Percentiles rank a stretch among this genome's conserved stretches.
phyloP scores from a whole-genome alignment of 73 alveolate species.

The Stentor roeselii region DNA sequence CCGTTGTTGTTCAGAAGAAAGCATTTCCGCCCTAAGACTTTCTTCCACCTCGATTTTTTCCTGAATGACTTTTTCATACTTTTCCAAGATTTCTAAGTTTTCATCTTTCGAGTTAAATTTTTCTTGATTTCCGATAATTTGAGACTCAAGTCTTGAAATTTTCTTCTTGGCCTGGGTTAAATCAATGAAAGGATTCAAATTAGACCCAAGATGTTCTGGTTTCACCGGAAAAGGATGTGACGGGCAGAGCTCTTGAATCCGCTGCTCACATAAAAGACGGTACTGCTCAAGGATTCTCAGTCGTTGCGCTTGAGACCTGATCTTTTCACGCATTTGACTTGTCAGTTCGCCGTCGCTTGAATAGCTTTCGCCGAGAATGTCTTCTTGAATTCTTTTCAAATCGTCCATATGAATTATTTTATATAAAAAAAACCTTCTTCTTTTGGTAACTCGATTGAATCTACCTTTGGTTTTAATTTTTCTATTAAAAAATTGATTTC shows the following conservation, averaged over 20 bases:
- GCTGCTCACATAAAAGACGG: slow-evolving; percentile 61
- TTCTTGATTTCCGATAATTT: slow-evolving; percentile 33
- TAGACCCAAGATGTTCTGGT: slow-evolving; percentile 55
- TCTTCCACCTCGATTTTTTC: slow-evolving; percentile 20
- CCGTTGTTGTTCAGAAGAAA: slow-evolving; percentile 58
- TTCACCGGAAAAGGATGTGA: slow-evolving; percentile 70
- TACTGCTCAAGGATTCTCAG: slow-evolving; percentile 62
- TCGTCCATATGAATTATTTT: too few species aligned
- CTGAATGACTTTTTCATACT: slow-evolving; percentile 7
- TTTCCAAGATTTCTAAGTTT: slow-evolving; percentile 38
- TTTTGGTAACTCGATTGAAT: neutral
- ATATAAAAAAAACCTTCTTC: too few species aligned
- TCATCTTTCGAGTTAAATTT: slow-evolving; percentile 31
- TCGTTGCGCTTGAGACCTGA: slow-evolving; percentile 70
- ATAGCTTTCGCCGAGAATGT: neutral
- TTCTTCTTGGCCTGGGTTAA: neutral
- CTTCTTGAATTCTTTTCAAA: neutral
- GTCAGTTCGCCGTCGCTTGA: slow-evolving; percentile 27
- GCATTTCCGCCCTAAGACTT: slow-evolving; percentile 40
- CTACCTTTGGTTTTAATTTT: neutral
- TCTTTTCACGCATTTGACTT: slow-evolving; percentile 67
- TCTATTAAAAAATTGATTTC: neutral
- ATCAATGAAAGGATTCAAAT: slow-evolving; percentile 19
- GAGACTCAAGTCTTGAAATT: slow-evolving; percentile 14
- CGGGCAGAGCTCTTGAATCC: slow-evolving; percentile 65